Conservation (phyloP, 208 protist genomes). For the Trypanosoma theileri region DNA sequence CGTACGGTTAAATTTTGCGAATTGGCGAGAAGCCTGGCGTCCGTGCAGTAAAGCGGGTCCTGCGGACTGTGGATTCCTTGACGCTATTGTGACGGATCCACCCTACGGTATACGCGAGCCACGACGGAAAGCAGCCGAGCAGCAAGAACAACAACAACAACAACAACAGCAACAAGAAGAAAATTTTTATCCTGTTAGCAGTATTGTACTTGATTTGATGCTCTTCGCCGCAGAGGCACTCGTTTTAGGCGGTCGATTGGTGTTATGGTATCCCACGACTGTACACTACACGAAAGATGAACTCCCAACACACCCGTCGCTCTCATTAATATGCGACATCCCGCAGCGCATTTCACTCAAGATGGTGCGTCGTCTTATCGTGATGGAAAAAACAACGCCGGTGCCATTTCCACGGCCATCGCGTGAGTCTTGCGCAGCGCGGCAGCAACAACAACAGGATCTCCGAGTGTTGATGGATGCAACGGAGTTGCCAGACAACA, state of each 20-base stretch:
- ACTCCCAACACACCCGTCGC: constrained; percentile 91
- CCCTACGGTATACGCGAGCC: constrained; percentile 90
- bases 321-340: constrained; percentile 71
- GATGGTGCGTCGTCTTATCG: constrained; percentile 68
- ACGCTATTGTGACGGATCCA: constrained; percentile 93
- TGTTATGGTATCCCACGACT: constrained; percentile 95
- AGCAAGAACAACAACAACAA: not conserved
- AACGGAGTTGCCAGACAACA: constrained; percentile 65
- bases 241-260: constrained; percentile 82
- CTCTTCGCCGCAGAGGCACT: constrained; percentile 90
- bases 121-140: constrained; percentile 39
- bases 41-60: not conserved
- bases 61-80: constrained; percentile 59
- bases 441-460: constrained; percentile 38
- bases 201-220: constrained; percentile 88
- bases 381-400: constrained; percentile 53
- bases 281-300: constrained; percentile 82
- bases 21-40: constrained; percentile 42
- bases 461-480: constrained; percentile 61
- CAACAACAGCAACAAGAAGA: constrained; percentile 40
- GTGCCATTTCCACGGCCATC: constrained; percentile 39
- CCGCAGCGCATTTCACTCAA: constrained; percentile 88
- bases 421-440: constrained; percentile 50
- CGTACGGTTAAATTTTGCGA: constrained; percentile 84
- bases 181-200: constrained; percentile 45